Conservation (phyloP, 2,329 filamentous ascomycete species). For the Fusarium heterosporum region DNA sequence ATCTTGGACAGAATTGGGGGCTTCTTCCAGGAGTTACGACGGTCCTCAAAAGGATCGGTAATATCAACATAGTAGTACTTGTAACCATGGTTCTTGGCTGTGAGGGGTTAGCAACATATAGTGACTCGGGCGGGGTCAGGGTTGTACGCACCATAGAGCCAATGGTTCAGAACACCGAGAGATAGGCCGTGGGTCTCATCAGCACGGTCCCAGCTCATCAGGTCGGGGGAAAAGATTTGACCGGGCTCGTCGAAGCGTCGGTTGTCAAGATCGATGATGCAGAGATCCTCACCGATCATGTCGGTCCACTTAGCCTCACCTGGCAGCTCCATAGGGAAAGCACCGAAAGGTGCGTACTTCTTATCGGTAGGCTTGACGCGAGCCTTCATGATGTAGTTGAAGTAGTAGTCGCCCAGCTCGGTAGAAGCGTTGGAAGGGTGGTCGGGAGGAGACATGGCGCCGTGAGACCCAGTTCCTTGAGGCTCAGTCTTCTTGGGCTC, state of each 20-base stretch:
- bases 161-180: slow-evolving; percentile 58
- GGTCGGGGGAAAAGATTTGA: slow-evolving; percentile 51
- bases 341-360: slow-evolving; percentile 50
- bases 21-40: slow-evolving; percentile 61
- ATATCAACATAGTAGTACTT: slow-evolving; percentile 60
- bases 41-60: slow-evolving; percentile 52
- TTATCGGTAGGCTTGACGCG: slow-evolving; percentile 40
- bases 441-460: slow-evolving; percentile 33
- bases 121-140: background rate
- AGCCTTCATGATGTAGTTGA: slow-evolving; percentile 51
- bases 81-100: slow-evolving; percentile 60
- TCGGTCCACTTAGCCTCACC: slow-evolving; percentile 49
- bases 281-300: slow-evolving; percentile 54
- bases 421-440: slow-evolving; percentile 33
- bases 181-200: slow-evolving; percentile 53
- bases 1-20: slow-evolving; percentile 56
- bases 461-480: slow-evolving; percentile 7
- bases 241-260: slow-evolving; percentile 53
- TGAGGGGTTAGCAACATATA: slow-evolving; percentile 35
- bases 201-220: slow-evolving; percentile 54
- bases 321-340: slow-evolving; percentile 50
- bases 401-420: slow-evolving; percentile 49
- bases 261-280: slow-evolving; percentile 61
- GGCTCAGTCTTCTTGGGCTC: slow-evolving; percentile 21
- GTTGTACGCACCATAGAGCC: slow-evolving; percentile 53